Evolutionary conservation across 192 early-diverging fungal genomes (phyloP), one percentile per base, ranked within the genome.

Genomic region (Gaertneriomyces semiglobifer): DNA sequence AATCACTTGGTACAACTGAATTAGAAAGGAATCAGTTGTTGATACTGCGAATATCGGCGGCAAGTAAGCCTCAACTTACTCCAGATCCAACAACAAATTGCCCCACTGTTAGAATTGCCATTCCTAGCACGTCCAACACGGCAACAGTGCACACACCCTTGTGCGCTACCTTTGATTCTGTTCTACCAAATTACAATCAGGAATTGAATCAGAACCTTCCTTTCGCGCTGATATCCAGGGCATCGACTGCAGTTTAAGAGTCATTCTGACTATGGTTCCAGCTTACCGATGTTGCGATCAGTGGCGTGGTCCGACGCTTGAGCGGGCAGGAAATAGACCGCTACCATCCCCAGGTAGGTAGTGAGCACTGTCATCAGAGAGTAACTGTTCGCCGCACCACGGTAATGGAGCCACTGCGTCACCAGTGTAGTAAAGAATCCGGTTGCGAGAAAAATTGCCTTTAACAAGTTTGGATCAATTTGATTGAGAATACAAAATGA

Each of bases 1-100:
- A 46, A 80, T 74, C 39, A 76, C 71, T 62, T 76, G 74, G 44
- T 66, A 76, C 6, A 76, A 43, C 46, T 68, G 33, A 20, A 19
- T 3, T 5, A 57, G 18, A 38, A 39, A 57, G 5, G 19, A 4
- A 57, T 57, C 18, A 25, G 61, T 57, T 57, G 12, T 50, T 50
- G 48, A 61, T 5, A 46, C 40, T 38, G 12, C 5, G 8, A 16
- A 20, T 5, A 16, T 14, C 16, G 55, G 8, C 12, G 0, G 12
- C 5, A 57, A 11, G 8, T 0, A 5, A 16, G 5, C 12, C 55
- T 25, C 18, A 50, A 57, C 60, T 55, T 71, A 57, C 77, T 65
- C 52, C 74, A 44, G 59, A 58, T 20, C 74, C 71, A 66, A 68
- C 69, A 62, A 25, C 20, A 44, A 74, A 76, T 14, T 72, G 57